Base-by-base conservation (phyloP, 1,284 basidiomycete species). In the Pseudozyma tsukubaensis region DNA sequence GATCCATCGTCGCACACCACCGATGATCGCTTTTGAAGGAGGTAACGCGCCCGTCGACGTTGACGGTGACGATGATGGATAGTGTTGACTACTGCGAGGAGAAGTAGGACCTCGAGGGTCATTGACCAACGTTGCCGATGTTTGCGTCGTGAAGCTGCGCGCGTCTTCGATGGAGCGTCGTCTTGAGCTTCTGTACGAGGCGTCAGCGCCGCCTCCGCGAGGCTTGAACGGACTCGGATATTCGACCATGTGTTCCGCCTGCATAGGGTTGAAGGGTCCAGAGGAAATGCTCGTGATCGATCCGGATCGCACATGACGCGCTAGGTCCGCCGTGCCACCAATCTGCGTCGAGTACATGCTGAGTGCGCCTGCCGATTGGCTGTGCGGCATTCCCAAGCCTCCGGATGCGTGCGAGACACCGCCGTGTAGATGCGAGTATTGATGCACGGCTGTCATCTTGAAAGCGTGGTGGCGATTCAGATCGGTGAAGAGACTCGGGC, bases 391-490 rank as follows among this genome's bases (percentile, higher is more conserved):
- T 2, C 62, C 67, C 21, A 61, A 14, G 3, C 70, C 70, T 5
- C 53, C 59, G 4, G 60, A 57, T 9, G 54, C 39, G 19, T 66
- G 61, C 43, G 54, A 58, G 1, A 69, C 57, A 12, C 61, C 55
- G 3, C 59, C 61, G 24, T 56, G 56, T 13, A 66, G 49, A 24
- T 67, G 57, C 36, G 63, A 64, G 29, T 57, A 64, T 50, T 80
- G 82, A 49, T 80, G 80, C 32, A 84, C 79, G 1, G 82, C 81
- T 0, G 83, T 84, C 83, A 84, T 84, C 66, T 83, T 84, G 72
- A 77, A 84, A 0, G 83, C 83, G 50, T 84, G 82, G 48, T 83
- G 83, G 10, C 83, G 76, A 36, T 79, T 76, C 32, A 84, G 58
- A 45, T 83, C 82, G 1, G 83, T 84, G 39, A 84, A 84, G 2